Evolutionary conservation across 805 yeast species (phyloP).

Genomic region (Scheffersomyces stipitis): DNA sequence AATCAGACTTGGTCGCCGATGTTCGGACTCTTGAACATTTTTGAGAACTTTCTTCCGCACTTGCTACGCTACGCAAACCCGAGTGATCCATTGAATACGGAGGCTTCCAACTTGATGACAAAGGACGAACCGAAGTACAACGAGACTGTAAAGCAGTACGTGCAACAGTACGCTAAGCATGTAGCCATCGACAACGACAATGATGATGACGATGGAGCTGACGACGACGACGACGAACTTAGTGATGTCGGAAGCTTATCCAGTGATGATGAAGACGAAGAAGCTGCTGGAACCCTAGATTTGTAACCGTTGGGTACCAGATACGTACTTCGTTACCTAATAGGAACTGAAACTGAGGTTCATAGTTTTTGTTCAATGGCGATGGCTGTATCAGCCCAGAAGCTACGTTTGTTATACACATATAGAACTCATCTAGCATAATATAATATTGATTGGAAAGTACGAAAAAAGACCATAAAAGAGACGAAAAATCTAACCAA

Average conservation of each 20-base stretch:
- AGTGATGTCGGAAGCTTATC: slow-evolving; percentile 49
- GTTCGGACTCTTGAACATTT: slow-evolving; percentile 88
- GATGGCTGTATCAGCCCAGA: too few relatives aligned
- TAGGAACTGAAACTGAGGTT: too few relatives aligned
- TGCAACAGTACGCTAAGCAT: slow-evolving; percentile 57
- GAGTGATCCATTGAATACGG: slow-evolving; percentile 88
- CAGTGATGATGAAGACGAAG: slow-evolving; percentile 46
- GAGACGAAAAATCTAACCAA: too few relatives aligned
- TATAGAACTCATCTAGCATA: too few relatives aligned
- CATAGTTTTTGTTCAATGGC: too few relatives aligned
- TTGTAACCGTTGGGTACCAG: too few relatives aligned
- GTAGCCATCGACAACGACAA: slow-evolving; percentile 41
- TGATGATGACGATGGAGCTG: slow-evolving; percentile 30
- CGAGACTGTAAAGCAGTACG: slow-evolving; percentile 70
- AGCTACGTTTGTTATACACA: too few relatives aligned
- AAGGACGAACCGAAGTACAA: slow-evolving; percentile 67
- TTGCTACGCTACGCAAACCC: slow-evolving; percentile 90
- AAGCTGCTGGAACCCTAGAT: slow-evolving; percentile 12
- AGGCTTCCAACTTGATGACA: slow-evolving; percentile 78
- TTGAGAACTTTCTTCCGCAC: slow-evolving; percentile 93
- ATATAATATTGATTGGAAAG: too few relatives aligned
- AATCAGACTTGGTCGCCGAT: slow-evolving; percentile 98
- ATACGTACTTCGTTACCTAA: too few relatives aligned
- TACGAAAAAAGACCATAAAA: too few relatives aligned
- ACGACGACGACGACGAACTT: slow-evolving; percentile 31